A percentile compares a stretch with the other conserved stretches of the same genome.
These are phyloP conservation scores for Saitozyma sp. DNA, from an alignment of 768 basidiomycete species.

Conservation along the genomic window DNA sequence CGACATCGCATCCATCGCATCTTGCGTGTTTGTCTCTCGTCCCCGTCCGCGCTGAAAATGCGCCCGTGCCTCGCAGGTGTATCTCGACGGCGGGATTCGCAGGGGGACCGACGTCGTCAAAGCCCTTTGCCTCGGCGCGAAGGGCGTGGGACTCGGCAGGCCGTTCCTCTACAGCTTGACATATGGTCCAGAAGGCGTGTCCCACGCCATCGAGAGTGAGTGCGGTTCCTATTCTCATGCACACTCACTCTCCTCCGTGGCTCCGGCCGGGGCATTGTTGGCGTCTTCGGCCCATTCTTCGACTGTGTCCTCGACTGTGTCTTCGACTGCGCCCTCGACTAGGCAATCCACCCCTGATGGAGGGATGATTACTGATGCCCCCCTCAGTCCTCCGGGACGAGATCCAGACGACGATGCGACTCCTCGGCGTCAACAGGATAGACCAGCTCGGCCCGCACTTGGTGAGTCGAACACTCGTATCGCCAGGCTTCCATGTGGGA, in stretches of 20 bases:
- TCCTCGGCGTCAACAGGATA: constrained; percentile 54
- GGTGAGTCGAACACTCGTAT: constrained; percentile 23
- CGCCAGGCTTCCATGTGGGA: too few species aligned
- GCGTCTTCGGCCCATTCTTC: neutral
- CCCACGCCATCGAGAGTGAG: constrained; percentile 51
- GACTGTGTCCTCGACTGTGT: neutral
- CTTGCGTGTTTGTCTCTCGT: too few species aligned
- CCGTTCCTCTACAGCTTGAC: constrained; percentile 54
- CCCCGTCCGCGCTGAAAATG: too few species aligned
- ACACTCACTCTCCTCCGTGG: constrained; percentile 1
- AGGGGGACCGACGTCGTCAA: constrained; percentile 88
- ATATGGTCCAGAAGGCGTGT: constrained; percentile 53
- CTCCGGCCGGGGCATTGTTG: too few species aligned
- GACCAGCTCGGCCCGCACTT: constrained; percentile 53
- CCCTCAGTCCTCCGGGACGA: constrained; percentile 54
- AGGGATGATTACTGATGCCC: neutral
- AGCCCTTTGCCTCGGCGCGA: constrained; percentile 69
- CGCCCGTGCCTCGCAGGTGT: constrained; percentile 63
- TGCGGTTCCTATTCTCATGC: neutral
- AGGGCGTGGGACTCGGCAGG: constrained; percentile 52
- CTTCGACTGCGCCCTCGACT: neutral
- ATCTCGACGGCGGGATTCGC: constrained; percentile 78
- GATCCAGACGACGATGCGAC: constrained; percentile 54
- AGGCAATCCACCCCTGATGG: too few species aligned
- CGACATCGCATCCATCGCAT: neutral